Percentiles rank a stretch among this genome's conserved stretches.
Conservation (phyloP, 805 yeast genomes). For the Lipomyces sp. region DNA sequence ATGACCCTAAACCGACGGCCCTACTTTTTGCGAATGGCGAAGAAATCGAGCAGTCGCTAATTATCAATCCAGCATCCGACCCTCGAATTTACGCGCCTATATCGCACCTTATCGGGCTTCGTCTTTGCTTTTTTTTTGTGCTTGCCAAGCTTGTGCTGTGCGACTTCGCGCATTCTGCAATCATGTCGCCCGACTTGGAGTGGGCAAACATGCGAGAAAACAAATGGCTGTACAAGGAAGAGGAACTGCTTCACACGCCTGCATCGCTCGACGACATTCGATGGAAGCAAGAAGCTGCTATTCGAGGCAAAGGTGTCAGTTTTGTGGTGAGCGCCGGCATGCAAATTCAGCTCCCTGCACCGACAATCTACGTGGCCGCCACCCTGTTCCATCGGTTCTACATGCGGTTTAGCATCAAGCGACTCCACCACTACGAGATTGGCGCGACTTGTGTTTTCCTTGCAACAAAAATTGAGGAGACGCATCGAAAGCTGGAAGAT, state of each 20-base stretch:
- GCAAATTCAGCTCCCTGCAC: constrained; percentile 47
- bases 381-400: constrained; percentile 52
- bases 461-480: constrained; percentile 55
- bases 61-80: too few relatives aligned
- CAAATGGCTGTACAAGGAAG: constrained; percentile 24
- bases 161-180: too few relatives aligned
- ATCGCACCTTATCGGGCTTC: too few relatives aligned
- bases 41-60: too few relatives aligned
- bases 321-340: constrained; percentile 47
- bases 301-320: constrained; percentile 49
- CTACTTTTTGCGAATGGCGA: too few relatives aligned
- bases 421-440: constrained; percentile 49
- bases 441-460: constrained; percentile 52
- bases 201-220: constrained; percentile 1
- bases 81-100: too few relatives aligned
- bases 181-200: too few relatives aligned
- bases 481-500: constrained; percentile 48
- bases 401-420: constrained; percentile 44
- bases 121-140: too few relatives aligned
- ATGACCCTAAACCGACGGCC: too few relatives aligned
- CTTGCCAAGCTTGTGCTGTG: too few relatives aligned
- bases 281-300: constrained; percentile 42
- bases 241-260: constrained; percentile 36
- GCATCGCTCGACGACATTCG: constrained; percentile 39
- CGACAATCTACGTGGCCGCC: constrained; percentile 49